Percentiles rank a stretch among this genome's conserved stretches.
Conservation (phyloP, 208 protist genomes). For the Balamuthia mandrillaris region DNA sequence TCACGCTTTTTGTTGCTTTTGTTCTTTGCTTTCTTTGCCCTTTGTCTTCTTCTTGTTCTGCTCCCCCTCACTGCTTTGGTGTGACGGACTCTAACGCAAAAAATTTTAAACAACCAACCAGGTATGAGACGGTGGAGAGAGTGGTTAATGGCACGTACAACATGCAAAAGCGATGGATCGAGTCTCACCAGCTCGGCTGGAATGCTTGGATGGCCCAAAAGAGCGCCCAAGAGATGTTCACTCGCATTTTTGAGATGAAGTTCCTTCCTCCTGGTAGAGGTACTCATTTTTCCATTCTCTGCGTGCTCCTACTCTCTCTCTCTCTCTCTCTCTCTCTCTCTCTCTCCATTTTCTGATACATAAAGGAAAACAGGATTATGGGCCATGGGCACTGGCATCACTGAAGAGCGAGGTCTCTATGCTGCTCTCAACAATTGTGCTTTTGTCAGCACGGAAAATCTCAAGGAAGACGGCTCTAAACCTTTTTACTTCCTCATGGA, state of each 20-base stretch:
- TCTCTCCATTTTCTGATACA: background rate
- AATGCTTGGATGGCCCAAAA: slow-evolving; percentile 43
- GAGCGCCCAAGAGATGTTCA: slow-evolving; percentile 72
- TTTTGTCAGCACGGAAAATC: slow-evolving; percentile 56
- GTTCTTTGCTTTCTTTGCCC: background rate
- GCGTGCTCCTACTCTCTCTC: background rate
- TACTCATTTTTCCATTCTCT: background rate
- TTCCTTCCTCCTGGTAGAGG: slow-evolving; percentile 73
- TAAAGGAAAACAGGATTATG: slow-evolving; percentile 63
- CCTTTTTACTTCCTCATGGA: slow-evolving; percentile 82
- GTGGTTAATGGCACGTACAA: slow-evolving; percentile 80
- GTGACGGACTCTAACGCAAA: background rate
- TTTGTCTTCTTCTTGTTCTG: background rate
- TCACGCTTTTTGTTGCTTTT: no score
- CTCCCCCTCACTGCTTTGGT: background rate
- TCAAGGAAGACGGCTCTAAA: slow-evolving; percentile 44
- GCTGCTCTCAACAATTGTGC: slow-evolving; percentile 81
- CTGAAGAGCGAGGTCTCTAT: slow-evolving; percentile 68
- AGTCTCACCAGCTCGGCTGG: slow-evolving; percentile 50
- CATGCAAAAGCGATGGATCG: slow-evolving; percentile 73
- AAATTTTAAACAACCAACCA: background rate
- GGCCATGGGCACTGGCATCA: slow-evolving; percentile 76
- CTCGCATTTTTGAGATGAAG: slow-evolving; percentile 77
- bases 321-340: background rate
- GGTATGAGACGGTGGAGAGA: slow-evolving; percentile 73